Conservation (phyloP, 495 filamentous ascomycete genomes). For the Podospora tetraspora region DNA sequence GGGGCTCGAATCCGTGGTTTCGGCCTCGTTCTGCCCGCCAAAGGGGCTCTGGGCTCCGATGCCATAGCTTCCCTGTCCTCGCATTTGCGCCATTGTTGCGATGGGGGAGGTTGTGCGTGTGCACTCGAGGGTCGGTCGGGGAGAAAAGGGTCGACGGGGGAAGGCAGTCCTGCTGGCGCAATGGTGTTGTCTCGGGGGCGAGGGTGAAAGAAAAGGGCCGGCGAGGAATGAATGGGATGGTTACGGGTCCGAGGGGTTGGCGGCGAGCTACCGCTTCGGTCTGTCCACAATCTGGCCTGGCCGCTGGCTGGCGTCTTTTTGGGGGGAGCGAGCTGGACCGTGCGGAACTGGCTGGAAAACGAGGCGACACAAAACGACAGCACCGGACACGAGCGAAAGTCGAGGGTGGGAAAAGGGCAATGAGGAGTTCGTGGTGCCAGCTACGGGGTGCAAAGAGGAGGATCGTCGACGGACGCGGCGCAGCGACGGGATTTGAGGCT, state of each 20-base stretch:
- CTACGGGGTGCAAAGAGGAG: background rate
- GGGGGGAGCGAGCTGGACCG: background rate
- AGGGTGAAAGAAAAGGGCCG: background rate
- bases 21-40: slow-evolving; percentile 48
- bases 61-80: slow-evolving; percentile 94
- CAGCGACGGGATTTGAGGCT: background rate
- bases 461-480: background rate
- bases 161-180: slow-evolving; percentile 26
- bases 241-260: background rate
- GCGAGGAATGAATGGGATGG: background rate
- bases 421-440: background rate
- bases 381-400: too few relatives aligned
- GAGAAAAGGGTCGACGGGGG: slow-evolving; percentile 4
- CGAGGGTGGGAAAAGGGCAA: background rate
- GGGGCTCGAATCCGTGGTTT: slow-evolving; percentile 71
- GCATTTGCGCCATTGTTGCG: slow-evolving; percentile 79
- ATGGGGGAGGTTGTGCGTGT: slow-evolving; percentile 1
- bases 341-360: background rate
- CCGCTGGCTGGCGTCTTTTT: background rate
- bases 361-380: background rate
- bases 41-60: slow-evolving; percentile 73
- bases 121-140: background rate
- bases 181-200: background rate
- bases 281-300: background rate
- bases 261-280: background rate